These are phyloP conservation scores for Neurospora intermedia DNA, from an alignment of 495 filamentous ascomycete species.

Conservation along the genomic window DNA sequence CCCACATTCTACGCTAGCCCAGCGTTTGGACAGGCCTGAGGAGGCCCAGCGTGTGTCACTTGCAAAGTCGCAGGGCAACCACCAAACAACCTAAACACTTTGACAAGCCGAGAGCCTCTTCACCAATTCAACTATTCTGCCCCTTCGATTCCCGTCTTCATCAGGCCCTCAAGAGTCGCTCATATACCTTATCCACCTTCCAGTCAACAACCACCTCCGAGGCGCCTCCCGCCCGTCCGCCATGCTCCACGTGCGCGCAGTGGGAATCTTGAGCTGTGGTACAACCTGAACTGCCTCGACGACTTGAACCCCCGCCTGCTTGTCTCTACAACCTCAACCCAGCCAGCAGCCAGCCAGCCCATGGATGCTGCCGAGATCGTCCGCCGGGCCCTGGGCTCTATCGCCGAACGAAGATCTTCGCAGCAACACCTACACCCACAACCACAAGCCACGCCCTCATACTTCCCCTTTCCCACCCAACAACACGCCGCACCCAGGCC, in stretches of 20 bases:
- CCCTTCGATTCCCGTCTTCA: background rate
- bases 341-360: background rate
- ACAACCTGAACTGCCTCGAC: background rate
- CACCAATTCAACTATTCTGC: background rate
- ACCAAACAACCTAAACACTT: background rate
- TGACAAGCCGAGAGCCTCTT: background rate
- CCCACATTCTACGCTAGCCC: background rate
- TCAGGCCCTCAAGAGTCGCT: background rate
- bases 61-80: background rate
- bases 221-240: background rate
- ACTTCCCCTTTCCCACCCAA: slow-evolving; percentile 20
- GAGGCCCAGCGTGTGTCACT: background rate
- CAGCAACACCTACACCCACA: background rate
- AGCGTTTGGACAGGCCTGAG: background rate
- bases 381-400: slow-evolving; percentile 37
- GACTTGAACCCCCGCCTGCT: background rate
- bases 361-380: slow-evolving; percentile 44
- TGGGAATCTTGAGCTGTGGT: background rate
- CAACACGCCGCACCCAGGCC: slow-evolving; percentile 18
- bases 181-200: background rate
- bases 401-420: slow-evolving; percentile 5
- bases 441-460: background rate
- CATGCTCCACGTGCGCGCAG: background rate
- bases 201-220: background rate
- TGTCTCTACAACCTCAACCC: background rate